Conservation (phyloP, 257 asterid genomes). For the Handroanthus guayacan region DNA sequence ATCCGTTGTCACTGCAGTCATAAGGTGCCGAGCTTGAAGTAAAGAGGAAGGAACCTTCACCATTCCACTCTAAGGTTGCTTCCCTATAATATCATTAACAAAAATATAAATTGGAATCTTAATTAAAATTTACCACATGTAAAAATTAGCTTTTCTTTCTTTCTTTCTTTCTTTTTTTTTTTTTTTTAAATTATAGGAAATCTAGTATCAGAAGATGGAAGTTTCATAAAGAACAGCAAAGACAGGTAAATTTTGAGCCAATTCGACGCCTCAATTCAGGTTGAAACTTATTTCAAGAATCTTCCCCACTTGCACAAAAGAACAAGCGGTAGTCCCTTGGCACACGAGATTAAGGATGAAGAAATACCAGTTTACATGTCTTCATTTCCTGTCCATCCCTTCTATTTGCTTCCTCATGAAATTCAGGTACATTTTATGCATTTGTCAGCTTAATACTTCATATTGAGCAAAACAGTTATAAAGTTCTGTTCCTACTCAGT, state of each 20-base stretch:
- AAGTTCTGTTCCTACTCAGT: neutral
- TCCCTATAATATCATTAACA: constrained; percentile 57
- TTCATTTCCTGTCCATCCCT: neutral
- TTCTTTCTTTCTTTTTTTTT: neutral
- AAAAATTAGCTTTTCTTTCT: too few relatives aligned
- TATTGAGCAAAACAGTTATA: neutral
- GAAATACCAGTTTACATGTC: constrained; percentile 7
- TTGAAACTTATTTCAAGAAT: neutral
- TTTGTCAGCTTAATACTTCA: neutral
- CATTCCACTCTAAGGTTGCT: constrained; percentile 87
- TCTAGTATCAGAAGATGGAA: neutral
- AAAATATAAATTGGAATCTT: constrained; percentile 24
- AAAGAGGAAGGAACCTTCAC: constrained; percentile 91
- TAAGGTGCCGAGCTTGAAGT: constrained; percentile 97
- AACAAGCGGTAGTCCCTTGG: neutral
- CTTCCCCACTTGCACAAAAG: neutral
- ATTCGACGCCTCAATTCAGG: neutral
- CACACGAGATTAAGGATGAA: neutral
- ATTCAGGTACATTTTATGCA: neutral
- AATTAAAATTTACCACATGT: neutral
- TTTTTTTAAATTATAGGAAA: neutral
- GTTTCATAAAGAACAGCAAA: constrained; percentile 1
- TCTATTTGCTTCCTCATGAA: neutral
- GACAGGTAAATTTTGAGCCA: neutral
- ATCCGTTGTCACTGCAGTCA: constrained; percentile 87